phyloP scores from a whole-genome alignment of 163 green algal genomes.

The Volvox carteri region DNA sequence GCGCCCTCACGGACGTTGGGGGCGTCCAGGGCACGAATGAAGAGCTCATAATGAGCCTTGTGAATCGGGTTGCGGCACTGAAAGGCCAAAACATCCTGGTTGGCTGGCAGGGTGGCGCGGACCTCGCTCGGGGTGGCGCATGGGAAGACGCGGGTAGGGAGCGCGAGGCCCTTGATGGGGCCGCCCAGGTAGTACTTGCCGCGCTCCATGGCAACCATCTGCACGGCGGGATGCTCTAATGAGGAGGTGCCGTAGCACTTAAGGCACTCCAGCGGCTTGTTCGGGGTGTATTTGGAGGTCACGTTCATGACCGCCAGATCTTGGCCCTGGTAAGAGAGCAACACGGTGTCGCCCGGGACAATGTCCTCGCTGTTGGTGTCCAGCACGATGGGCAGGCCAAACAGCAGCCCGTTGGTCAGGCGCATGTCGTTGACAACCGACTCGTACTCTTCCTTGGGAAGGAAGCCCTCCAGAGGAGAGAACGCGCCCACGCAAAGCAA shows the following conservation, averaged over 20 bases:
- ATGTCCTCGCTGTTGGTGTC: slow-evolving; percentile 92
- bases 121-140: slow-evolving; percentile 78
- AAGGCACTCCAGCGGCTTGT: slow-evolving; percentile 92
- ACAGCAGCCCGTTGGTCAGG: slow-evolving; percentile 82
- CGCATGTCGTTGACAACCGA: slow-evolving; percentile 92
- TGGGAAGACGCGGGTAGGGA: slow-evolving; percentile 69
- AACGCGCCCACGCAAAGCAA: slow-evolving; percentile 95
- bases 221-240: slow-evolving; percentile 82
- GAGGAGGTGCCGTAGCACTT: slow-evolving; percentile 95
- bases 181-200: slow-evolving; percentile 81
- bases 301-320: slow-evolving; percentile 88
- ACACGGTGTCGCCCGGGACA: slow-evolving; percentile 83
- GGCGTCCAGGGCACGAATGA: slow-evolving; percentile 81
- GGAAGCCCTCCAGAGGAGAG: slow-evolving; percentile 95
- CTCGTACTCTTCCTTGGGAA: slow-evolving; percentile 93
- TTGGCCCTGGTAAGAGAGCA: slow-evolving; percentile 93
- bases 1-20: slow-evolving; percentile 74
- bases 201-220: slow-evolving; percentile 83
- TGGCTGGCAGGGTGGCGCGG: slow-evolving; percentile 67
- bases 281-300: slow-evolving; percentile 87
- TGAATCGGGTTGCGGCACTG: slow-evolving; percentile 99
- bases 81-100: slow-evolving; percentile 95
- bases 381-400: slow-evolving; percentile 96
- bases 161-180: slow-evolving; percentile 79
- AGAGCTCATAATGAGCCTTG: slow-evolving; percentile 85